Evolutionary conservation across 2,329 filamentous ascomycete species (phyloP).

Genomic region (Stachybotrys echinatus): DNA sequence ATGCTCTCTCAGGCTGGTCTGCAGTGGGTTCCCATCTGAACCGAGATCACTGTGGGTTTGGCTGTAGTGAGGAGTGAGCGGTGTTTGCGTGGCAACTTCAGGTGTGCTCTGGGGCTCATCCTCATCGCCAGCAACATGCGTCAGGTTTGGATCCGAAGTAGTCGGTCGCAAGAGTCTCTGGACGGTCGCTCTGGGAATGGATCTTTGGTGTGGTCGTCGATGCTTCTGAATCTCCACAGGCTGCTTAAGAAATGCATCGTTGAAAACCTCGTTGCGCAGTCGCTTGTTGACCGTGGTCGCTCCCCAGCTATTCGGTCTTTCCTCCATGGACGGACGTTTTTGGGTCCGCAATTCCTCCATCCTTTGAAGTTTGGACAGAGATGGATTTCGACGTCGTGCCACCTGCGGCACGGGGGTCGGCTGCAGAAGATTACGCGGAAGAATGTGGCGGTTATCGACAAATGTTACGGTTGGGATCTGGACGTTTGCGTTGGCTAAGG

Average conservation of each 20-base stretch:
- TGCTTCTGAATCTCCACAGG: constrained; percentile 77
- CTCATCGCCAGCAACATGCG: constrained; percentile 7
- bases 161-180: constrained; percentile 39
- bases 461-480: constrained; percentile 87
- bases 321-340: constrained; percentile 39
- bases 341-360: constrained; percentile 5
- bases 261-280: constrained; percentile 84
- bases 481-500: constrained; percentile 58
- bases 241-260: constrained; percentile 83
- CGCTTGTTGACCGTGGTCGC: constrained; percentile 87
- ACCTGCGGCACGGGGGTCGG: constrained; percentile 38
- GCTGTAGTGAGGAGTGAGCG: constrained; percentile 8
- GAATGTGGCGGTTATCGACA: constrained; percentile 89
- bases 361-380: constrained; percentile 14
- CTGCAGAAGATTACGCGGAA: constrained; percentile 77
- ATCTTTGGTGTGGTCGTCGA: constrained; percentile 63
- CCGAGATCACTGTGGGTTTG: constrained; percentile 29
- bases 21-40: constrained; percentile 16
- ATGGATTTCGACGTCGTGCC: constrained; percentile 26
- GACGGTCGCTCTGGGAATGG: constrained; percentile 50
- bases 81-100: neutral
- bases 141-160: constrained; percentile 38
- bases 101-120: neutral
- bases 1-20: constrained; percentile 26
- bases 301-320: constrained; percentile 70